Evolutionary conservation across 2,329 filamentous ascomycete species (phyloP).

Genomic region (Chrysoporthe deuterocubensis): DNA sequence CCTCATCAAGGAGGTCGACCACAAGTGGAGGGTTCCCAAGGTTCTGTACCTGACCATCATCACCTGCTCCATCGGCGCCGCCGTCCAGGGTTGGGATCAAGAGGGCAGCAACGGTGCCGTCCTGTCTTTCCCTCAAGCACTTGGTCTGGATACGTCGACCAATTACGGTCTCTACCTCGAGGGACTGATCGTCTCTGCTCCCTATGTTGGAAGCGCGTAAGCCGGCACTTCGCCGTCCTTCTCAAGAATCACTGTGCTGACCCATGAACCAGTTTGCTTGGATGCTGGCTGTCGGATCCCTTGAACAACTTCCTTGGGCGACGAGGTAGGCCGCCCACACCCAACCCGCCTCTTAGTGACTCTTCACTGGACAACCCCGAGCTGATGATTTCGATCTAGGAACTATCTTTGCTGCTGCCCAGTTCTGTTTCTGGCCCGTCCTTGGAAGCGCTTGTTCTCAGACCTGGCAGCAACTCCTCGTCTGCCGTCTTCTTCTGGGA

Average conservation of each 20-base stretch:
- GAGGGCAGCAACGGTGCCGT: slow-evolving; percentile 55
- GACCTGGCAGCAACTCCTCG: slow-evolving; percentile 69
- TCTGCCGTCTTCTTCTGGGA: slow-evolving; percentile 69
- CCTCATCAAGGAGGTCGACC: slow-evolving; percentile 66
- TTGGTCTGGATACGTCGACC: slow-evolving; percentile 47
- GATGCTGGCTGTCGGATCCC: slow-evolving; percentile 53
- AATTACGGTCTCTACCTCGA: slow-evolving; percentile 58
- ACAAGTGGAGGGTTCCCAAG: slow-evolving; percentile 69
- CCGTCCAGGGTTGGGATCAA: slow-evolving; percentile 55
- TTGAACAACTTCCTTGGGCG: slow-evolving; percentile 48
- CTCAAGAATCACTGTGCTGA: slow-evolving; percentile 5
- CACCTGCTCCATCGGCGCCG: slow-evolving; percentile 57
- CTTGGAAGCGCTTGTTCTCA: slow-evolving; percentile 68
- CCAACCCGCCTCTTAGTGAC: background rate
- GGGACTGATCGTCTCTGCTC: slow-evolving; percentile 58
- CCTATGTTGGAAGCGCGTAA: slow-evolving; percentile 45
- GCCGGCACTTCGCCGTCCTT: slow-evolving; percentile 5
- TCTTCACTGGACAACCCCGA: background rate
- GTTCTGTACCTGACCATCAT: slow-evolving; percentile 64
- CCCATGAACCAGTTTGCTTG: slow-evolving; percentile 52
- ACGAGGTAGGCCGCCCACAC: slow-evolving; percentile 37
- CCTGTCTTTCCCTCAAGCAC: slow-evolving; percentile 47
- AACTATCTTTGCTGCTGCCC: slow-evolving; percentile 36
- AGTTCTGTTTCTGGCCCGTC: slow-evolving; percentile 62
- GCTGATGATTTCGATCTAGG: slow-evolving; percentile 7